Base-by-base conservation (phyloP, 768 basidiomycete genomes). In the Podaxis carcinomalis region DNA sequence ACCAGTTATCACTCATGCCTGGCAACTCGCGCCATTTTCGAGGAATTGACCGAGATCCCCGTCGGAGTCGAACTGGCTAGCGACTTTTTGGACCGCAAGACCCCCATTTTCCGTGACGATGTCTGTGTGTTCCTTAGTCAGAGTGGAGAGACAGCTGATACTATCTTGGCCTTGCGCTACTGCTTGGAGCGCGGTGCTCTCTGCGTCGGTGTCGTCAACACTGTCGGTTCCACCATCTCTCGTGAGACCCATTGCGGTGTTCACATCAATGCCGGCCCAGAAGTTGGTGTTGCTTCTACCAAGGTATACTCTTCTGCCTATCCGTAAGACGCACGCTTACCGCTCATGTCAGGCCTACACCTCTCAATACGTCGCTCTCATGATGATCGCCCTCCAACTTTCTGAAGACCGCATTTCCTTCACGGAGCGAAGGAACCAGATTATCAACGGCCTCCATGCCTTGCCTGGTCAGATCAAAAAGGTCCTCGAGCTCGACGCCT, bases 201-300 rank as follows among this genome's bases (percentile, higher is more conserved):
- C 47, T 95, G 92, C 71, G 85, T 99, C 50, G 97, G 97, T 79
- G 92, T 98, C 54, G 95, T 99, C 74, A 98, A 99, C 80, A 95
- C 94, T 37, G 97, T 99, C 68, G 97, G 97, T 52, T 97, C 95
- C 23, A 98, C 96, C 3, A 85, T 98, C 68, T 98, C 96, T 46
- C 92, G 96, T 70, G 95, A 98, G 77, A 95, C 95, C 2, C 97
- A 99, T 79, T 97, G 95, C 65, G 97, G 97, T 89, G 89, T 99
- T 56, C 97, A 98, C 78, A 98, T 99, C 80, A 99, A 99, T 70
- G 97, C 95, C 68, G 95, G 95, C 19, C 95, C 95, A 57, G 95
- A 98, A 80, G 95, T 99, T 65, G 96, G 97, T 82, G 97, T 99
- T 62, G 97, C 97, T 4, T 98, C 95, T 16, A 98, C 97, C 62